phyloP scores from a whole-genome alignment of 495 filamentous ascomycete genomes.

The Symbiotaphrina buchneri region DNA sequence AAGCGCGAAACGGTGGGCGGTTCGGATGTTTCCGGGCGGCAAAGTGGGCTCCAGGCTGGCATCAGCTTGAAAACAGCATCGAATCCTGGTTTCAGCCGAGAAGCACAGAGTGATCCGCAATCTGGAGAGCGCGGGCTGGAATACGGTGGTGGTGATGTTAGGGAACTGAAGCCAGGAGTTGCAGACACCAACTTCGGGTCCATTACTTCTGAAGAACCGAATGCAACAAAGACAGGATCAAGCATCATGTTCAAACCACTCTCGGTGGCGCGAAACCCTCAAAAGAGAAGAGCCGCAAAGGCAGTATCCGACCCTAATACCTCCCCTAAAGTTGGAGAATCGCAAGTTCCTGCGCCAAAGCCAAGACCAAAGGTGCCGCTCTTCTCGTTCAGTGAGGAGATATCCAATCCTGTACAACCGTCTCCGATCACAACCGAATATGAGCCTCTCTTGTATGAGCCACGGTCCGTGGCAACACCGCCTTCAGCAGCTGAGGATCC shows the following conservation, averaged over 20 bases:
- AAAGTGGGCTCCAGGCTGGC: conserved; percentile 19
- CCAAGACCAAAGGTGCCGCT: conserved; percentile 34
- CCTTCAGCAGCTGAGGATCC: conserved; percentile 3
- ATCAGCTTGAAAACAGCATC: conserved; percentile 63
- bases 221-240: conserved; percentile 36
- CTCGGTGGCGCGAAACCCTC: conserved; percentile 45
- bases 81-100: conserved; percentile 52
- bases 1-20: conserved; percentile 13
- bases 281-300: not conserved
- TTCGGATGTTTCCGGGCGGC: conserved; percentile 11
- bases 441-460: conserved; percentile 1
- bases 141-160: too few species aligned
- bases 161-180: too few species aligned
- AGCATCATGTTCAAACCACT: conserved; percentile 74
- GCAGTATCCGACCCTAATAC: conserved; percentile 6
- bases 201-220: not conserved
- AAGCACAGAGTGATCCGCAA: conserved; percentile 13
- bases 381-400: conserved; percentile 32
- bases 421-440: conserved; percentile 4
- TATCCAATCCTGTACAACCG: too few species aligned
- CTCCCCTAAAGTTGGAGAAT: too few species aligned
- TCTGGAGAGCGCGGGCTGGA: too few species aligned
- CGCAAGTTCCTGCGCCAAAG: conserved; percentile 9
- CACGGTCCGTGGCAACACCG: not conserved
- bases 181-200: too few species aligned